A percentile compares a stretch with the other conserved stretches of the same genome.
These are phyloP conservation scores for Leishmania aethiopica DNA, from an alignment of 208 protist species.

Conservation along the genomic window DNA sequence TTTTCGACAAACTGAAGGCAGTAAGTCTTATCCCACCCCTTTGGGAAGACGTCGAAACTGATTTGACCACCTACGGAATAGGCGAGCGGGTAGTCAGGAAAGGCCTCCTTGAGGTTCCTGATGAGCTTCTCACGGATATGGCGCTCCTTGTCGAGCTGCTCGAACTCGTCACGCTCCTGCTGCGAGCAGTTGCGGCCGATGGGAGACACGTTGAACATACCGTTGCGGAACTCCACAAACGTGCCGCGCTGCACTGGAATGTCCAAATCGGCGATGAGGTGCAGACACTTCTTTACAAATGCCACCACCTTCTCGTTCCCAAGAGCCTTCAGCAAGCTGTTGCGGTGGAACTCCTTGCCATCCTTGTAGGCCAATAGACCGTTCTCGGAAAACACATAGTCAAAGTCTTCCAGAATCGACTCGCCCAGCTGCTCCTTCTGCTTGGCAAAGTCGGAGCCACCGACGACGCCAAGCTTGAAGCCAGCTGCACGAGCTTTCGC, in stretches of 20 bases:
- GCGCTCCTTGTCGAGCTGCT: slow-evolving; percentile 97
- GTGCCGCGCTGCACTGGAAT: slow-evolving; percentile 99
- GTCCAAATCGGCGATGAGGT: slow-evolving; percentile 95
- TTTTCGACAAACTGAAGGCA: slow-evolving; percentile 96
- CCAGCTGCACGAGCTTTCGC: slow-evolving; percentile 77
- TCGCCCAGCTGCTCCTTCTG: slow-evolving; percentile 97
- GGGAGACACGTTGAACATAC: slow-evolving; percentile 99
- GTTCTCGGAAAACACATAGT: slow-evolving; percentile 99
- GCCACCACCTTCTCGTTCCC: slow-evolving; percentile 95
- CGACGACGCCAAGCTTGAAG: slow-evolving; percentile 97
- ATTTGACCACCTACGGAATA: slow-evolving; percentile 99
- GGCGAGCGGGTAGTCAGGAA: slow-evolving; percentile 91
- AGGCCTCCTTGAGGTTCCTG: slow-evolving; percentile 72
- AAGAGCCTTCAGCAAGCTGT: slow-evolving; percentile 91
- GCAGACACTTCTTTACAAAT: slow-evolving; percentile 96
- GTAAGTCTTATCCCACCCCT: slow-evolving; percentile 99
- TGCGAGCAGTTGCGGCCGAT: slow-evolving; percentile 99
- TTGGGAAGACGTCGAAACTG: slow-evolving; percentile 99
- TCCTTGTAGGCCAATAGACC: slow-evolving; percentile 95
- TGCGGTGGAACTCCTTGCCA: slow-evolving; percentile 86
- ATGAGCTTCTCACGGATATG: slow-evolving; percentile 96
- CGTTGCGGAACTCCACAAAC: slow-evolving; percentile 99
- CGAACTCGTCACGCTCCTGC: slow-evolving; percentile 97
- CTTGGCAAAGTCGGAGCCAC: slow-evolving; percentile 98
- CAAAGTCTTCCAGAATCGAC: slow-evolving; percentile 90